These are phyloP conservation scores for Penicillium janthinellum DNA, from an alignment of 2,329 filamentous ascomycete species.

Conservation along the genomic window DNA sequence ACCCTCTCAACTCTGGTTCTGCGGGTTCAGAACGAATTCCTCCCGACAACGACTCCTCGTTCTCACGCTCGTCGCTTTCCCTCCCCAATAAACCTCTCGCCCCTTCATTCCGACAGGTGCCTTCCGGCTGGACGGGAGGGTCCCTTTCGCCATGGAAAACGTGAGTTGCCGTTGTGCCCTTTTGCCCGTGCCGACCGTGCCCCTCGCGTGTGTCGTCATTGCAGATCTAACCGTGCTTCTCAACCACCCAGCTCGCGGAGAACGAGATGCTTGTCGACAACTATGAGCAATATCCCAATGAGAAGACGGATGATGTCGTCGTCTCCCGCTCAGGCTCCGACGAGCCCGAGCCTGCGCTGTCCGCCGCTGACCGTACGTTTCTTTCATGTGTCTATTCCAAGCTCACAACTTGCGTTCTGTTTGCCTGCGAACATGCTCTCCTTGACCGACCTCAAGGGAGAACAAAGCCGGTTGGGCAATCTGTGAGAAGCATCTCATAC, in stretches of 20 bases:
- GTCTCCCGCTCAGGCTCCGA: conserved; percentile 62
- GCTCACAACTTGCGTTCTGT: conserved; percentile 10
- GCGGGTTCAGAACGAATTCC: conserved; percentile 25
- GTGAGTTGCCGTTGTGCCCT: conserved; percentile 33
- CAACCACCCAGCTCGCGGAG: conserved; percentile 51
- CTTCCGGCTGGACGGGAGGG: conserved; percentile 35
- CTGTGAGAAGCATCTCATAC: neutral
- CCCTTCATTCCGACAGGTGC: conserved; percentile 27
- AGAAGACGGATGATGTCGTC: conserved; percentile 64
- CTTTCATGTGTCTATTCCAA: conserved; percentile 3
- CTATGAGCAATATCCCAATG: conserved; percentile 60
- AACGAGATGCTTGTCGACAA: conserved; percentile 65
- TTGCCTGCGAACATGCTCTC: neutral
- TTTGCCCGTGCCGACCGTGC: conserved; percentile 21
- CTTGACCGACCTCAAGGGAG: neutral
- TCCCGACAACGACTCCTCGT: conserved; percentile 15
- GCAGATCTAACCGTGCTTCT: conserved; percentile 21
- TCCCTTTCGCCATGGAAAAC: conserved; percentile 49
- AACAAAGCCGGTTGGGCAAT: neutral
- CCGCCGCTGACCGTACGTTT: conserved; percentile 60
- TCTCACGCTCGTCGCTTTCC: conserved; percentile 4
- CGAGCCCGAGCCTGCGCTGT: conserved; percentile 58
- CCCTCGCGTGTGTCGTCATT: conserved; percentile 36
- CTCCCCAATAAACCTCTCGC: conserved; percentile 6
- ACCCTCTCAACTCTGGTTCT: conserved; percentile 18